Percentiles rank a stretch among this genome's conserved stretches.
Conservation (phyloP, 31 red algal genomes). For the Odonthalia washingtoniensis region DNA sequence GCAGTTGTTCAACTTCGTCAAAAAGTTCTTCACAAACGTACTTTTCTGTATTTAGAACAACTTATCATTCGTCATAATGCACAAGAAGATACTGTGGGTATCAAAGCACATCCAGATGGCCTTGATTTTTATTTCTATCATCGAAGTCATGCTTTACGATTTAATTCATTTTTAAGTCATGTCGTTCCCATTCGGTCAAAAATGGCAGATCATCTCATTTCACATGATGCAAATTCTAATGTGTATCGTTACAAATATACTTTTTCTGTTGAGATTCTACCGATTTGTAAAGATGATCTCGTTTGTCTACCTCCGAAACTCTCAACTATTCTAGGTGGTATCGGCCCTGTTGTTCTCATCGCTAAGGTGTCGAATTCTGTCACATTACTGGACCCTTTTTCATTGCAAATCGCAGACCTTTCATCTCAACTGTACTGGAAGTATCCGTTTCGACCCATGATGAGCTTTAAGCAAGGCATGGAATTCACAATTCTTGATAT, state of each 20-base stretch:
- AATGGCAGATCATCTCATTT: conserved; percentile 94
- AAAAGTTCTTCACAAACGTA: conserved; percentile 97
- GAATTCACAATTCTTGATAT: conserved; percentile 93
- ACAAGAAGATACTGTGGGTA: conserved; percentile 94
- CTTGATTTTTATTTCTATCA: conserved; percentile 98
- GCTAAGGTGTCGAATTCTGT: conserved; percentile 78
- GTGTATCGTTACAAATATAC: conserved; percentile 98
- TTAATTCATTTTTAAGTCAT: conserved; percentile 85
- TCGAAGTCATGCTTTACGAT: conserved; percentile 83
- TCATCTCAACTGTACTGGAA: conserved; percentile 86
- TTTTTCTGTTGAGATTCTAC: conserved; percentile 96
- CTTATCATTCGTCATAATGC: conserved; percentile 97
- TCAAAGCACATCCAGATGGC: conserved; percentile 92
- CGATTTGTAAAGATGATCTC: conserved; percentile 97
- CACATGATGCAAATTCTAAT: conserved; percentile 97
- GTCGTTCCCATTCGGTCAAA: conserved; percentile 90
- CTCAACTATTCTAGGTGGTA: conserved; percentile 82
- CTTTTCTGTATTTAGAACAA: conserved; percentile 97
- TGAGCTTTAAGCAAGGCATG: conserved; percentile 82
- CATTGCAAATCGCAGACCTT: conserved; percentile 84
- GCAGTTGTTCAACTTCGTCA: conserved; percentile 99
- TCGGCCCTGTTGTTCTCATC: conserved; percentile 92
- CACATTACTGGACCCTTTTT: conserved; percentile 82
- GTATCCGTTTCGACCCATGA: conserved; percentile 75
- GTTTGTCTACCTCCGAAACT: conserved; percentile 92